Evolutionary conservation across 2,329 filamentous ascomycete species (phyloP).

Genomic region (Phyllosticta citriasiana): DNA sequence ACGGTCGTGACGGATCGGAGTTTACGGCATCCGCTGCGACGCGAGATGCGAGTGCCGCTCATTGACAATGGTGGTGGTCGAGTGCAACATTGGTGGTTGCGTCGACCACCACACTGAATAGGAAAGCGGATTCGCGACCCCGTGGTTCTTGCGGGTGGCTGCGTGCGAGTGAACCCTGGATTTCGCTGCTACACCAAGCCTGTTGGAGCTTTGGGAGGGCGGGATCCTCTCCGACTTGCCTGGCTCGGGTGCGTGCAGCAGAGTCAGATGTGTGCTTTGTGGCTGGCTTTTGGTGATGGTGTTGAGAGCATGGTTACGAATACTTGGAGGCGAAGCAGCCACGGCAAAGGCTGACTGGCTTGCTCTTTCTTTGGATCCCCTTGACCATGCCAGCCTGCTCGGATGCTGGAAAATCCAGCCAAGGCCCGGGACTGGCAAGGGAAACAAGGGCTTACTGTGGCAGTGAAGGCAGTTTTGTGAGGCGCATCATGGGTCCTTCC

Average conservation of each 20-base stretch:
- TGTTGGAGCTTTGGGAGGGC: neutral
- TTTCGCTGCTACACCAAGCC: neutral
- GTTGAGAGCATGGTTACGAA: neutral
- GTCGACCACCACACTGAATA: neutral
- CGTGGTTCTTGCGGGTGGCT: neutral
- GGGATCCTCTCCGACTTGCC: neutral
- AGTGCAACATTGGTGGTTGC: neutral
- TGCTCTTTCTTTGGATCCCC: neutral
- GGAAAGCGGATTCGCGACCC: neutral
- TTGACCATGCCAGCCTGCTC: neutral
- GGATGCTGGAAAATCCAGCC: neutral
- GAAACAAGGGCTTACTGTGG: neutral
- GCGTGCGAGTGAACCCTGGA: neutral
- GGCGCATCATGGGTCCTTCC: neutral
- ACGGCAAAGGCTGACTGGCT: neutral
- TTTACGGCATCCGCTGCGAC: neutral
- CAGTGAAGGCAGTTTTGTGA: neutral
- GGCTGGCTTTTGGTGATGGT: neutral
- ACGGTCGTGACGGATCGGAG: neutral
- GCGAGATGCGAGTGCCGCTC: neutral
- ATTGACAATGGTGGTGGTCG: neutral
- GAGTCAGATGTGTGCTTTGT: neutral
- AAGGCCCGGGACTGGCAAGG: neutral
- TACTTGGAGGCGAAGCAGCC: neutral
- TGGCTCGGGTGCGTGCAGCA: neutral